Percentiles rank a stretch among this genome's conserved stretches.
phyloP scores from a whole-genome alignment of 768 basidiomycete species.

The Pleurotus citrinopileatus region DNA sequence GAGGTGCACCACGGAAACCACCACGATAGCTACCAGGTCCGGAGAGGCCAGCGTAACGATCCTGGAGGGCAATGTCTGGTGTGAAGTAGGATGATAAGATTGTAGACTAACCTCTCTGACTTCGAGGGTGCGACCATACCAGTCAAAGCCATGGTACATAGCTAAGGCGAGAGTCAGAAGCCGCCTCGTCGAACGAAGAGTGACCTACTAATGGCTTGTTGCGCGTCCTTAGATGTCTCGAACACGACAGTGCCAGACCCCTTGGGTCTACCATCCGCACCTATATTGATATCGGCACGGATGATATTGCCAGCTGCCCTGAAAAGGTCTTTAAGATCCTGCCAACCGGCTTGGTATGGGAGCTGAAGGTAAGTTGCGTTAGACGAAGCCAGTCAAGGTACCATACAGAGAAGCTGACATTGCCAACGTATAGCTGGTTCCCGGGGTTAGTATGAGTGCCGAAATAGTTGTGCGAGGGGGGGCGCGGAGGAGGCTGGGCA shows the following conservation, averaged over 20 bases:
- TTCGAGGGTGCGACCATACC: conserved; percentile 94
- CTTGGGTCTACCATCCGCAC: conserved; percentile 89
- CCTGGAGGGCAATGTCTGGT: conserved; percentile 40
- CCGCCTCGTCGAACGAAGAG: neutral
- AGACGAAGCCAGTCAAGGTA: too few species aligned
- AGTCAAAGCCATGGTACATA: conserved; percentile 98
- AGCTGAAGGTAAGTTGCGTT: conserved; percentile 47
- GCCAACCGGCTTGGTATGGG: conserved; percentile 98
- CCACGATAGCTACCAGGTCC: conserved; percentile 59
- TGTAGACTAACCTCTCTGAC: conserved; percentile 76
- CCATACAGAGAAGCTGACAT: conserved; percentile 60
- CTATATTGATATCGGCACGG: conserved; percentile 93
- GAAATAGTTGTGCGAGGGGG: conserved; percentile 76
- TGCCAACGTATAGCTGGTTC: conserved; percentile 91
- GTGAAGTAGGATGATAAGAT: neutral
- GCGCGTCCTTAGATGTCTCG: conserved; percentile 86
- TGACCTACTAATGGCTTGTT: conserved; percentile 83
- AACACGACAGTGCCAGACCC: conserved; percentile 98
- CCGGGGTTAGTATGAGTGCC: conserved; percentile 65
- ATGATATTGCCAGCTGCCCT: conserved; percentile 93
- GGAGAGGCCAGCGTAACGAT: conserved; percentile 84
- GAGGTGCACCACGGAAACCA: conserved; percentile 27
- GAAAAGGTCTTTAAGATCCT: conserved; percentile 97
- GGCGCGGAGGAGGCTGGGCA: conserved; percentile 79
- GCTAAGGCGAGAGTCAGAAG: conserved; percentile 38